Percentiles rank a stretch among this genome's conserved stretches.
phyloP scores from a whole-genome alignment of 768 basidiomycete species.

The Boletus patriciae region DNA sequence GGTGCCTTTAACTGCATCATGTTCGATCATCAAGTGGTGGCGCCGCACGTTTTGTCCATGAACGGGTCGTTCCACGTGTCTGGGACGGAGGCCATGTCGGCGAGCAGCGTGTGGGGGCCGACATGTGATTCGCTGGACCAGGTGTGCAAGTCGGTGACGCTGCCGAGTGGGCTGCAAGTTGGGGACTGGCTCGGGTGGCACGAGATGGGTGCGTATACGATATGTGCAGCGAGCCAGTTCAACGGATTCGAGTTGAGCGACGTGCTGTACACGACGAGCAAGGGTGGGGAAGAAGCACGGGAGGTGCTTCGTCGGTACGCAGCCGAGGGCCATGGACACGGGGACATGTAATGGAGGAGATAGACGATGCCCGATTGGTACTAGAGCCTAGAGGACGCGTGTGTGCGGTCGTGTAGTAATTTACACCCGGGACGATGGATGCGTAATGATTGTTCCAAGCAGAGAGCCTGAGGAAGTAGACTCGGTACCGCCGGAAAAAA shows the following conservation, averaged over 20 bases:
- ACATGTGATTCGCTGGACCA: slow-evolving; percentile 98
- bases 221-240: slow-evolving; percentile 95
- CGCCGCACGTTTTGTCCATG: slow-evolving; percentile 78
- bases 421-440: slow-evolving; percentile 10
- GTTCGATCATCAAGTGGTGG: slow-evolving; percentile 93
- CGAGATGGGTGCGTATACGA: slow-evolving; percentile 99
- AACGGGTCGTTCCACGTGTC: slow-evolving; percentile 54
- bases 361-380: slow-evolving; percentile 1
- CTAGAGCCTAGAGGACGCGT: neutral
- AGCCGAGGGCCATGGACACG: slow-evolving; percentile 40
- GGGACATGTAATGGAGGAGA: slow-evolving; percentile 6
- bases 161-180: slow-evolving; percentile 72
- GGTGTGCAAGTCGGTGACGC: slow-evolving; percentile 62
- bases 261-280: slow-evolving; percentile 77
- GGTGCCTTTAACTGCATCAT: slow-evolving; percentile 96
- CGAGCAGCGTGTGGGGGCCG: slow-evolving; percentile 92
- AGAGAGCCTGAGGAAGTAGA: neutral
- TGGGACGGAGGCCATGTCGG: slow-evolving; percentile 41
- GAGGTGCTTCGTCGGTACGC: slow-evolving; percentile 51
- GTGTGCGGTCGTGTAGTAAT: slow-evolving; percentile 12
- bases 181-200: slow-evolving; percentile 99
- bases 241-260: slow-evolving; percentile 85
- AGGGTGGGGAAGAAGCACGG: slow-evolving; percentile 52
- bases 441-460: slow-evolving; percentile 15
- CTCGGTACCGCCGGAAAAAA: slow-evolving; percentile 11